Evolutionary conservation across 1,284 basidiomycete genomes (phyloP).

Genomic region (Ustilago lituana): DNA sequence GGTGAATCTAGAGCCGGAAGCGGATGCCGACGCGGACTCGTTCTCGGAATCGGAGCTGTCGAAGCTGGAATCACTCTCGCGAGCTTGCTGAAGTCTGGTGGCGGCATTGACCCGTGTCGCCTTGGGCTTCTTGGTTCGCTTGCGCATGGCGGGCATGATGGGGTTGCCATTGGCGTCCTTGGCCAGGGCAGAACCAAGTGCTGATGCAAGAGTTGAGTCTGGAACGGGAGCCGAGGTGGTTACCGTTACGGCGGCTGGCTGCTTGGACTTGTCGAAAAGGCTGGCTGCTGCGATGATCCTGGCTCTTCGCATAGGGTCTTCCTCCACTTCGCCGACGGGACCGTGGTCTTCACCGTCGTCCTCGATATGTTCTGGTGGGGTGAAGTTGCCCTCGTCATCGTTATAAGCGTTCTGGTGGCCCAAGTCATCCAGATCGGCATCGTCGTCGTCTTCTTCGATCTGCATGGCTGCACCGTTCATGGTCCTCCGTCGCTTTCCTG

Average conservation of each 20-base stretch:
- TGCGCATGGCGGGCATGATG: constrained; percentile 51
- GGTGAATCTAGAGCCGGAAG: constrained; percentile 2
- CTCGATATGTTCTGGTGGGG: constrained; percentile 35
- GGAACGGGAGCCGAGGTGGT: constrained; percentile 12
- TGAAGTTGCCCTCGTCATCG: constrained; percentile 26
- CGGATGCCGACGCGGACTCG: constrained; percentile 21
- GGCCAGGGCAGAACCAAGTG: constrained; percentile 61
- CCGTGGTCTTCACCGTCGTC: constrained; percentile 36
- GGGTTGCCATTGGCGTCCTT: constrained; percentile 56
- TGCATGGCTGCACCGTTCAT: constrained; percentile 46
- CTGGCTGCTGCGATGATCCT: constrained; percentile 48
- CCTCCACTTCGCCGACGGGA: constrained; percentile 41
- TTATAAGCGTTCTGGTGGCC: neutral
- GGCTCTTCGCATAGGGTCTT: constrained; percentile 41
- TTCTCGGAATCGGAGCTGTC: constrained; percentile 55
- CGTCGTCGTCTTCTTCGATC: constrained; percentile 57
- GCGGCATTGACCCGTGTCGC: constrained; percentile 35
- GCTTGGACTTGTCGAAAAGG: constrained; percentile 38
- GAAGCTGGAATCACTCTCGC: constrained; percentile 52
- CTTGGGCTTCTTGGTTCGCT: constrained; percentile 41
- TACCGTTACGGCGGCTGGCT: constrained; percentile 1
- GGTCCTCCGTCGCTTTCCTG: constrained; percentile 22
- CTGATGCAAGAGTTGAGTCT: constrained; percentile 29
- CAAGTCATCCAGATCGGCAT: constrained; percentile 45
- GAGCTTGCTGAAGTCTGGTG: constrained; percentile 25